These are phyloP conservation scores for Ascoidea asiatica DNA, from an alignment of 805 yeast species.

Conservation along the genomic window DNA sequence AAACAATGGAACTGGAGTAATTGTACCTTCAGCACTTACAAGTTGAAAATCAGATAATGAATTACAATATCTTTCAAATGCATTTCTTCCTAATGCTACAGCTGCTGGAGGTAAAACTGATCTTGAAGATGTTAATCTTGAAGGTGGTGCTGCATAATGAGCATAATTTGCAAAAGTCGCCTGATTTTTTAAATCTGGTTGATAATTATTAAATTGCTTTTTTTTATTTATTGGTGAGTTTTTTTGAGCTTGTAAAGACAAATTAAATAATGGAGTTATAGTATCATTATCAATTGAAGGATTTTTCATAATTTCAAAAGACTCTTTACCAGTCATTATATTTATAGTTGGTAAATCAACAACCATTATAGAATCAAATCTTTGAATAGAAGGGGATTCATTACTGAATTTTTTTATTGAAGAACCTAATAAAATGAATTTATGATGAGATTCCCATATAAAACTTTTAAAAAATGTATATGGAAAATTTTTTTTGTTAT, in stretches of 20 bases:
- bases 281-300: slow-evolving; percentile 1
- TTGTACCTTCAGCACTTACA: slow-evolving; percentile 54
- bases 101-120: slow-evolving; percentile 68
- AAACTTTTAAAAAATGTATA: slow-evolving; percentile 57
- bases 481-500: too few species aligned
- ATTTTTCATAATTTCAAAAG: slow-evolving; percentile 8
- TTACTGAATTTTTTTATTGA: slow-evolving; percentile 12
- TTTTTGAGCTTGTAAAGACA: too few species aligned
- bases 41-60: slow-evolving; percentile 61
- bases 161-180: slow-evolving; percentile 54
- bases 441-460: slow-evolving; percentile 72
- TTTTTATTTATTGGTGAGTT: not conserved
- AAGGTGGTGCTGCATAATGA: slow-evolving; percentile 61
- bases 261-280: not conserved
- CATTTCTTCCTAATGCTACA: slow-evolving; percentile 63
- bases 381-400: slow-evolving; percentile 25
- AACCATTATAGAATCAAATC: slow-evolving; percentile 29
- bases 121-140: slow-evolving; percentile 32
- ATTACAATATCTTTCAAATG: slow-evolving; percentile 52
- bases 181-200: slow-evolving; percentile 4
- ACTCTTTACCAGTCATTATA: slow-evolving; percentile 15
- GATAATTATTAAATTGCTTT: not conserved
- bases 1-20: slow-evolving; percentile 47
- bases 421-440: slow-evolving; percentile 46
- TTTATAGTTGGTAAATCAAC: slow-evolving; percentile 45